These are phyloP conservation scores for Solanum pimpinellifolium DNA, from an alignment of 257 asterid genomes.

Conservation along the genomic window DNA sequence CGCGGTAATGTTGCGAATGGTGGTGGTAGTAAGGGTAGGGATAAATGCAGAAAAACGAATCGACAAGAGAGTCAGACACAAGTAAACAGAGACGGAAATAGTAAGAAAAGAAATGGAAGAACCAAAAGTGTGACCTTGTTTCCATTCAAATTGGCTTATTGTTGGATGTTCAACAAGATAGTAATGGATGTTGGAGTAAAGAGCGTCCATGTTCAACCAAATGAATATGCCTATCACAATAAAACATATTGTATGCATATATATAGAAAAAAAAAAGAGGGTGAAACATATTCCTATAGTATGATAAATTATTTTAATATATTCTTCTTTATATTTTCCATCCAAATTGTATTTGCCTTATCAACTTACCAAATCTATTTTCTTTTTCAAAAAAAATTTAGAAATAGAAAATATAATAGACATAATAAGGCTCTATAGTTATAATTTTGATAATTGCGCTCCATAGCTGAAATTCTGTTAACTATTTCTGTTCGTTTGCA, in stretches of 20 bases:
- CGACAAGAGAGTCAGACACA: conserved; percentile 40
- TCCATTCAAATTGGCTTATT: conserved; percentile 60
- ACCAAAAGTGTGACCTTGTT: conserved; percentile 40
- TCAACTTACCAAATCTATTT: too few relatives aligned
- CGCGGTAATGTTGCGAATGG: conserved; percentile 57
- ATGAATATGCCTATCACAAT: background rate
- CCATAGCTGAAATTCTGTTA: too few relatives aligned
- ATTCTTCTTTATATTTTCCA: background rate
- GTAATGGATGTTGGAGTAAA: conserved; percentile 30
- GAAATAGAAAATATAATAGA: too few relatives aligned
- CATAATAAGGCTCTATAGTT: too few relatives aligned
- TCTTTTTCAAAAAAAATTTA: too few relatives aligned
- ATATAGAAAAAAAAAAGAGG: background rate
- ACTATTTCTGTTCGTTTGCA: too few relatives aligned
- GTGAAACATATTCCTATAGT: too few relatives aligned
- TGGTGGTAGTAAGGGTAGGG: conserved; percentile 23
- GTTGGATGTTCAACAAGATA: conserved; percentile 69
- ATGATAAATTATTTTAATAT: background rate
- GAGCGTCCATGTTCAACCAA: conserved; percentile 12
- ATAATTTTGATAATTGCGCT: too few relatives aligned
- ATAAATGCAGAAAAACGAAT: conserved; percentile 12
- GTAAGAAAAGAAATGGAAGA: conserved; percentile 42
- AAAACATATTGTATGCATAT: background rate
- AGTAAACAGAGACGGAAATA: conserved; percentile 43
- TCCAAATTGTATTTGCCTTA: background rate